phyloP scores from a whole-genome alignment of 2,329 filamentous ascomycete genomes.

The Alternaria novae-zelandiae region DNA sequence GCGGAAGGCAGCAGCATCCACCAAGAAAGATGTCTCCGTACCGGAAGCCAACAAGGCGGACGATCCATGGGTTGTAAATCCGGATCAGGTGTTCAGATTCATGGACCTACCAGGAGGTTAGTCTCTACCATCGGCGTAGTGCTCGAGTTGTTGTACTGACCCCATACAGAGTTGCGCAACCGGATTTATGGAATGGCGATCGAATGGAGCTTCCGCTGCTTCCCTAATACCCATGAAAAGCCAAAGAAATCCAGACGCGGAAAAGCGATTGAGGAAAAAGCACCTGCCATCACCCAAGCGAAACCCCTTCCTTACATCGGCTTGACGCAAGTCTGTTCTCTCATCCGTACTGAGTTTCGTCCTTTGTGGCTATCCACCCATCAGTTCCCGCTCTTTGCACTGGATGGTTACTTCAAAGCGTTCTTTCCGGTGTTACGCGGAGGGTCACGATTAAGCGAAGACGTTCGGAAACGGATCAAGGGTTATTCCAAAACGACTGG shows the following conservation, averaged over 20 bases:
- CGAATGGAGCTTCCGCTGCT: constrained; percentile 15
- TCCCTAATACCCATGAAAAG: constrained; percentile 19
- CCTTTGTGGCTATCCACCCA: constrained; percentile 31
- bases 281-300: not conserved
- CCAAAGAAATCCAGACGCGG: not conserved
- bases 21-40: too few species aligned
- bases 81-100: constrained; percentile 21
- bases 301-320: constrained; percentile 25
- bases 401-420: constrained; percentile 25
- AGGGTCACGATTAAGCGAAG: not conserved
- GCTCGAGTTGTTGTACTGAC: too few species aligned
- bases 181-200: constrained; percentile 28
- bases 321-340: constrained; percentile 27
- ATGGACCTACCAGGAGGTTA: constrained; percentile 32
- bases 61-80: not conserved
- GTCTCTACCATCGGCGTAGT: not conserved
- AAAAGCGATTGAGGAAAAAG: not conserved
- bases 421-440: constrained; percentile 22
- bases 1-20: not conserved
- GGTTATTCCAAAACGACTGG: constrained; percentile 7
- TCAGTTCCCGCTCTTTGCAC: constrained; percentile 21
- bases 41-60: too few species aligned
- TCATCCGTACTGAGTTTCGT: constrained; percentile 36
- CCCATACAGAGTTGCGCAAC: constrained; percentile 11
- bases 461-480: constrained; percentile 4